A percentile compares a stretch with the other conserved stretches of the same genome.
Evolutionary conservation across 805 yeast genomes (phyloP).

Genomic region (Candida bentonensis): DNA sequence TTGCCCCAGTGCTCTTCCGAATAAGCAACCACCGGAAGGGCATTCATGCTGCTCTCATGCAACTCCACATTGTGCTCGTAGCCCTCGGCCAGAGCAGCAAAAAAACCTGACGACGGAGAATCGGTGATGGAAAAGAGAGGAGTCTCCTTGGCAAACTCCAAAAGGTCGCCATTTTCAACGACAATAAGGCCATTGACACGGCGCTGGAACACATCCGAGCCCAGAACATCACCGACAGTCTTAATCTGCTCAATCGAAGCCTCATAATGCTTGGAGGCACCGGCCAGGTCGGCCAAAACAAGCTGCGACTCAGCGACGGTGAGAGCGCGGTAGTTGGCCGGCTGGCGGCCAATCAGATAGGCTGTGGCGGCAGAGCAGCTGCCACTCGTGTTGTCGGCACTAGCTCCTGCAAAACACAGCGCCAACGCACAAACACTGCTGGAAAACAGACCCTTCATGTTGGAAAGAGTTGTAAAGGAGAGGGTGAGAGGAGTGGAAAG

Average conservation of each 20-base stretch:
- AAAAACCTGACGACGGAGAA: background rate
- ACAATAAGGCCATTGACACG: background rate
- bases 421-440: too few species aligned
- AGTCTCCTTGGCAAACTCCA: background rate
- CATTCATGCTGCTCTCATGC: too few species aligned
- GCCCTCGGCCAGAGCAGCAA: background rate
- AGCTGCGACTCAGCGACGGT: background rate
- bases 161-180: background rate
- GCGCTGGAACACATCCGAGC: background rate
- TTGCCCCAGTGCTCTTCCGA: background rate
- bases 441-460: too few species aligned
- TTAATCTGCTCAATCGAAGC: background rate
- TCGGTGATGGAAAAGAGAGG: background rate
- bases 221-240: background rate
- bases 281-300: background rate
- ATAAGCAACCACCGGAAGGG: background rate
- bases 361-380: background rate
- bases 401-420: too few species aligned
- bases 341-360: background rate
- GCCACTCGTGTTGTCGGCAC: too few species aligned
- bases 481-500: too few species aligned
- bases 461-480: too few species aligned
- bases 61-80: background rate
- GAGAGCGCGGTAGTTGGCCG: background rate
- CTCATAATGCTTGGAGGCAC: background rate